These are phyloP conservation scores for Phytophthora nicotianae DNA, from an alignment of 352 stramenopile genomes.

Conservation along the genomic window DNA sequence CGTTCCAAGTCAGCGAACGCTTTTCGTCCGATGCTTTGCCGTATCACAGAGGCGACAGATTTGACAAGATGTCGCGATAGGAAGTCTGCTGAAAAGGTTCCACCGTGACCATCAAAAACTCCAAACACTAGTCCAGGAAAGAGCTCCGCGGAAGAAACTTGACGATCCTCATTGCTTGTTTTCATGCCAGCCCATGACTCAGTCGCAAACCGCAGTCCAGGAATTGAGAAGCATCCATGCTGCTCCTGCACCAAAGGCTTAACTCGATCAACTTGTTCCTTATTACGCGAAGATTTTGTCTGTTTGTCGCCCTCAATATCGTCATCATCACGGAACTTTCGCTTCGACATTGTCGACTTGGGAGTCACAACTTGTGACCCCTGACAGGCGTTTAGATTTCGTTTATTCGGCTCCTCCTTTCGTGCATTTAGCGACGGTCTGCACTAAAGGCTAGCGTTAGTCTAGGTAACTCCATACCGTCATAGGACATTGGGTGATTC, in stretches of 20 bases:
- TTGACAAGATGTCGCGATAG: conserved; percentile 52
- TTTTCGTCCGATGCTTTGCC: conserved; percentile 35
- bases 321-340: conserved; percentile 32
- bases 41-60: conserved; percentile 30
- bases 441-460: conserved; percentile 16
- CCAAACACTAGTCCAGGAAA: conserved; percentile 63
- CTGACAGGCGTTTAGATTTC: conserved; percentile 5
- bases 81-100: conserved; percentile 55
- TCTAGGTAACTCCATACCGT: conserved; percentile 2
- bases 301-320: conserved; percentile 17
- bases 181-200: conserved; percentile 65
- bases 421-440: conserved; percentile 2
- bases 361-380: conserved; percentile 11
- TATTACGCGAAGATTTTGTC: conserved; percentile 2
- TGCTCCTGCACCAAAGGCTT: background rate
- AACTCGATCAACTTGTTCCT: conserved; percentile 1
- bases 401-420: conserved; percentile 1
- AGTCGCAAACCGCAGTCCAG: conserved; percentile 50
- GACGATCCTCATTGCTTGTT: conserved; percentile 64
- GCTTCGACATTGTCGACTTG: conserved; percentile 29
- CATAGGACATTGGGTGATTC: background rate
- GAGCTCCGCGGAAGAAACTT: conserved; percentile 26
- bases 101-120: conserved; percentile 68
- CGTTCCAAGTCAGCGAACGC: conserved; percentile 22
- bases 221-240: conserved; percentile 24